These are phyloP conservation scores for Penicillium riverlandense DNA, from an alignment of 495 filamentous ascomycete species.

Conservation along the genomic window DNA sequence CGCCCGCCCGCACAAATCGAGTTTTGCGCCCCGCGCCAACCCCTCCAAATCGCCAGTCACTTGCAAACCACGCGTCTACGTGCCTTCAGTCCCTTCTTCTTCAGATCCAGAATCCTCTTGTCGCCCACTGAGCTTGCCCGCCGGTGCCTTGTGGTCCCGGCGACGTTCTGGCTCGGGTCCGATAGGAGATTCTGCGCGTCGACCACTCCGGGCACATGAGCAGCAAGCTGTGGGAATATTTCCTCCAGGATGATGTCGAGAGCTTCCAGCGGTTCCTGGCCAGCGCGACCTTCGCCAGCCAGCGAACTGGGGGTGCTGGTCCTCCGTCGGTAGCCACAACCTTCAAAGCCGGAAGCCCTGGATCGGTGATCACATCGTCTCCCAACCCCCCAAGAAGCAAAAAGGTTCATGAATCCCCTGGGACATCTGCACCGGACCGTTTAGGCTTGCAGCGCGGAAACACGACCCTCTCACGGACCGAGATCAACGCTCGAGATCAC, in stretches of 20 bases:
- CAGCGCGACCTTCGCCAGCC: constrained; percentile 43
- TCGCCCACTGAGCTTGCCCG: constrained; percentile 54
- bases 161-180: constrained; percentile 70
- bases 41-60: background rate
- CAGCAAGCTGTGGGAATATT: constrained; percentile 90
- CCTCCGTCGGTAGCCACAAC: constrained; percentile 17
- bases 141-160: constrained; percentile 75
- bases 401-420: constrained; percentile 23
- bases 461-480: constrained; percentile 50
- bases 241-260: constrained; percentile 92
- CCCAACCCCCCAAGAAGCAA: constrained; percentile 39
- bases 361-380: constrained; percentile 38
- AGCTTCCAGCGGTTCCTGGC: constrained; percentile 78
- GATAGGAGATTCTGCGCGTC: constrained; percentile 47
- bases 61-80: constrained; percentile 7
- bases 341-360: constrained; percentile 43
- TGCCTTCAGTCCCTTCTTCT: constrained; percentile 1
- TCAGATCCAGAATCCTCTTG: constrained; percentile 28
- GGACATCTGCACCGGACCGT: constrained; percentile 18
- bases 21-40: constrained; percentile 8
- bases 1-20: constrained; percentile 12
- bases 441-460: constrained; percentile 7
- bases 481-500: constrained; percentile 77
- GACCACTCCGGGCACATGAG: constrained; percentile 69
- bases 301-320: constrained; percentile 19